These are phyloP conservation scores for Malassezia nana DNA, from an alignment of 1,284 basidiomycete species.

Conservation along the genomic window DNA sequence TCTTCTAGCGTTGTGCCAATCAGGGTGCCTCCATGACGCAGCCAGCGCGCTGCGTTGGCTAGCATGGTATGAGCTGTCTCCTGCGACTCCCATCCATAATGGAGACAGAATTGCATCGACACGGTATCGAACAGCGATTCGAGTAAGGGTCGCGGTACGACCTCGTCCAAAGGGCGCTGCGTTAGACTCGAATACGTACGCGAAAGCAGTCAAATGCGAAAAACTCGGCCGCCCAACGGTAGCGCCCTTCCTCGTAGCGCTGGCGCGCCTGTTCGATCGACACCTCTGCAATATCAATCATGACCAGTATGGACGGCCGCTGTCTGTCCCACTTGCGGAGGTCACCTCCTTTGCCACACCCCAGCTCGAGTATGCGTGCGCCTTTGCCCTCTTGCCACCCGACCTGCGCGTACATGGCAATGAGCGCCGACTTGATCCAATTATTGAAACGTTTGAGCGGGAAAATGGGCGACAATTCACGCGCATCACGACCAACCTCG, in stretches of 20 bases:
- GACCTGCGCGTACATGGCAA: constrained; percentile 22
- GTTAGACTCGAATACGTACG: constrained; percentile 39
- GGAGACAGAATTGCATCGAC: constrained; percentile 98
- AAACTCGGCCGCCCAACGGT: constrained; percentile 64
- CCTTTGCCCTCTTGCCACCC: constrained; percentile 10
- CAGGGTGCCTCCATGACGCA: constrained; percentile 74
- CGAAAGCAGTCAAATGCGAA: constrained; percentile 80
- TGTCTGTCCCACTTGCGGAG: constrained; percentile 89
- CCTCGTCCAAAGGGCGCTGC: constrained; percentile 59
- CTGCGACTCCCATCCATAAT: constrained; percentile 89
- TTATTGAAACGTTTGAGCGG: constrained; percentile 97
- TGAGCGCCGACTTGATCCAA: constrained; percentile 53
- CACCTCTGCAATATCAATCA: constrained; percentile 77
- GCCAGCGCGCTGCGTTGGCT: constrained; percentile 70
- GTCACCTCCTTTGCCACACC: constrained; percentile 97
- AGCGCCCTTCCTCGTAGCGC: constrained; percentile 56
- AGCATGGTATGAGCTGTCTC: constrained; percentile 84
- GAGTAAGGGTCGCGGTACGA: constrained; percentile 59
- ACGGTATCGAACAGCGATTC: constrained; percentile 73
- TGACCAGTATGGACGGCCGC: constrained; percentile 67
- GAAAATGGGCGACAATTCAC: constrained; percentile 86
- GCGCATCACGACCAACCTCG: constrained; percentile 73
- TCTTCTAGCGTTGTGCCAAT: constrained; percentile 81
- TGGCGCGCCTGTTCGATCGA: constrained; percentile 79
- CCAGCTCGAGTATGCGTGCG: constrained; percentile 83